Percentiles rank a stretch among this genome's conserved stretches.
Evolutionary conservation across 176 grass and related monocot genomes (phyloP).

Genomic region (Aechmea fasciata): DNA sequence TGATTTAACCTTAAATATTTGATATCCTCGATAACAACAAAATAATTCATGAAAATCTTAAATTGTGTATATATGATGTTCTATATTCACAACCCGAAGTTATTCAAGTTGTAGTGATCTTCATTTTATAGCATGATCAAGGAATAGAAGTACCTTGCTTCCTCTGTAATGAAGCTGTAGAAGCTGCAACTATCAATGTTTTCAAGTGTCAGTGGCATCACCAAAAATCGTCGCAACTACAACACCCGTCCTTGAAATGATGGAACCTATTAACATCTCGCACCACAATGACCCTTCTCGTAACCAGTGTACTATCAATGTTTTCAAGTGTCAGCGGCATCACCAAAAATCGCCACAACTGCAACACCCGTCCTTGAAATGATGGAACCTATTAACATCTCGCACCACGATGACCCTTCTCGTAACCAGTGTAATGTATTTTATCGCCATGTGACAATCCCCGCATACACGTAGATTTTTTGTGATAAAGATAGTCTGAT

Average conservation of each 20-base stretch:
- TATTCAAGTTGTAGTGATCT: too few relatives aligned
- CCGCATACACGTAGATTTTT: conserved; percentile 16
- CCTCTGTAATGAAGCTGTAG: too few relatives aligned
- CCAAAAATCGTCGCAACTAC: conserved; percentile 18
- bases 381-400: conserved; percentile 16
- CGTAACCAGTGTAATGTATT: not conserved
- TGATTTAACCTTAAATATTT: too few relatives aligned
- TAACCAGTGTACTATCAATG: conserved; percentile 10
- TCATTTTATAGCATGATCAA: too few relatives aligned
- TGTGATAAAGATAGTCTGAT: not conserved
- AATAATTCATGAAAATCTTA: too few relatives aligned
- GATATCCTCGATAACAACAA: too few relatives aligned
- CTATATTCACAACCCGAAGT: too few relatives aligned
- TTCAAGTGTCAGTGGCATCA: not conserved
- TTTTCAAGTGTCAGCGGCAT: not conserved
- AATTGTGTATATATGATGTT: too few relatives aligned
- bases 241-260: conserved; percentile 13
- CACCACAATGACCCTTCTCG: not conserved
- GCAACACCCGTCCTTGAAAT: conserved; percentile 13
- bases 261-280: conserved; percentile 16
- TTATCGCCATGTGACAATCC: conserved; percentile 13
- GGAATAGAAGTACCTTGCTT: too few relatives aligned
- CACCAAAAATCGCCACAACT: conserved; percentile 20
- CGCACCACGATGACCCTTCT: conserved; percentile 3
- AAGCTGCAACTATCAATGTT: conserved; percentile 14